Evolutionary conservation across 2,329 filamentous ascomycete genomes (phyloP).

Genomic region (Neonectria hederae): DNA sequence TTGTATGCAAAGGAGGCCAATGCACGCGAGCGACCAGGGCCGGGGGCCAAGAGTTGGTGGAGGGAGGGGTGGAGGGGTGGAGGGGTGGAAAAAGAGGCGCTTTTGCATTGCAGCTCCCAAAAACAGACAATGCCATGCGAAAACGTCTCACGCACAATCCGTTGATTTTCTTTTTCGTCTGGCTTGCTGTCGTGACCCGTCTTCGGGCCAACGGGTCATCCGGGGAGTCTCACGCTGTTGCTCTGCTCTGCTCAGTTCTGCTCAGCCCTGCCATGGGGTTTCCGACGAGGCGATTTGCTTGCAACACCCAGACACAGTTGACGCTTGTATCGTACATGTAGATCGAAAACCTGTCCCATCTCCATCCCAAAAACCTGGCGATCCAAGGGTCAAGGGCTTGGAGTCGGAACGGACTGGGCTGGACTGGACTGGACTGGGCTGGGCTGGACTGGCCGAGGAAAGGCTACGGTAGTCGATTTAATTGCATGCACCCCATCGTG

Average conservation of each 20-base stretch:
- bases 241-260: background rate
- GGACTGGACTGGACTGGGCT: background rate
- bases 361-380: constrained; percentile 12
- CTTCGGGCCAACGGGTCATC: background rate
- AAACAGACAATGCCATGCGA: background rate
- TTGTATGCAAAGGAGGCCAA: background rate
- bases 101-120: background rate
- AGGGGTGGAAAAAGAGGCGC: constrained; percentile 6
- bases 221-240: background rate
- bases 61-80: constrained; percentile 9
- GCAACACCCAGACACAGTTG: background rate
- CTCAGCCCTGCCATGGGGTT: background rate
- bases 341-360: constrained; percentile 3
- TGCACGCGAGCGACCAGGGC: constrained; percentile 15
- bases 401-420: constrained; percentile 8
- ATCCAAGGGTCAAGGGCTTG: constrained; percentile 5
- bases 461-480: constrained; percentile 5
- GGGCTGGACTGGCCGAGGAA: background rate
- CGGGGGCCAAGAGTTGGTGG: background rate
- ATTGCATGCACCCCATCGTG: constrained; percentile 23
- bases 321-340: background rate
- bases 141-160: background rate
- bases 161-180: background rate
- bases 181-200: background rate
- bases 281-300: background rate